These are phyloP conservation scores for Pyricularia pennisetigena DNA, from an alignment of 2,329 filamentous ascomycete species.

Conservation along the genomic window DNA sequence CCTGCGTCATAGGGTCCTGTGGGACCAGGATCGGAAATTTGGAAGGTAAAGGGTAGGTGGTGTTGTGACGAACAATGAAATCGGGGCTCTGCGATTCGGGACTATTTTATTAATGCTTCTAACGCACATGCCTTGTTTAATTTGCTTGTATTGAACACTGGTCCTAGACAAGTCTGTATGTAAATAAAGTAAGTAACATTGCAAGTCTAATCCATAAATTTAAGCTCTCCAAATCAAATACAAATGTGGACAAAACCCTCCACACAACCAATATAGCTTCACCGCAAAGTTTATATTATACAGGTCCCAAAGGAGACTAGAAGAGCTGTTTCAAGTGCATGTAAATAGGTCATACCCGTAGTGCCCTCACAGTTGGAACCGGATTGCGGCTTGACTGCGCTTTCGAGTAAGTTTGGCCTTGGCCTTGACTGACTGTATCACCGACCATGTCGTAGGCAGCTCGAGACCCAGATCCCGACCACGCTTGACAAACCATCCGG, in stretches of 20 bases:
- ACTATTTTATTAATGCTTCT: too few relatives aligned
- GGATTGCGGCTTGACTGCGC: neutral
- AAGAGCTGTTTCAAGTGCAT: neutral
- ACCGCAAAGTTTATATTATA: neutral
- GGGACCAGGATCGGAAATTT: neutral
- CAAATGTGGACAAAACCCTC: neutral
- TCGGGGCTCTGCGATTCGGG: too few relatives aligned
- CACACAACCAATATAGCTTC: neutral
- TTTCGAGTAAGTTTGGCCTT: conserved; percentile 34
- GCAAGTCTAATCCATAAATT: neutral
- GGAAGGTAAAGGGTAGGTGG: neutral
- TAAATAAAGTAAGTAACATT: neutral
- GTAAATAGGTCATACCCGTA: neutral
- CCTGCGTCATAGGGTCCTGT: neutral
- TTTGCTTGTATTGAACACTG: neutral
- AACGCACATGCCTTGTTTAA: neutral
- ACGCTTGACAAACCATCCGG: conserved; percentile 73
- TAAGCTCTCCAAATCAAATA: neutral
- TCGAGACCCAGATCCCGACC: conserved; percentile 65
- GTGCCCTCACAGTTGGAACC: neutral
- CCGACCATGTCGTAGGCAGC: conserved; percentile 61
- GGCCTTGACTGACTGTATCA: conserved; percentile 63
- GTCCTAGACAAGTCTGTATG: neutral
- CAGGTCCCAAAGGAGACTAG: neutral
- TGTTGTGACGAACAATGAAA: neutral